These are phyloP conservation scores for Penicillium sp. DNA, from an alignment of 2,329 filamentous ascomycete genomes.

Conservation along the genomic window DNA sequence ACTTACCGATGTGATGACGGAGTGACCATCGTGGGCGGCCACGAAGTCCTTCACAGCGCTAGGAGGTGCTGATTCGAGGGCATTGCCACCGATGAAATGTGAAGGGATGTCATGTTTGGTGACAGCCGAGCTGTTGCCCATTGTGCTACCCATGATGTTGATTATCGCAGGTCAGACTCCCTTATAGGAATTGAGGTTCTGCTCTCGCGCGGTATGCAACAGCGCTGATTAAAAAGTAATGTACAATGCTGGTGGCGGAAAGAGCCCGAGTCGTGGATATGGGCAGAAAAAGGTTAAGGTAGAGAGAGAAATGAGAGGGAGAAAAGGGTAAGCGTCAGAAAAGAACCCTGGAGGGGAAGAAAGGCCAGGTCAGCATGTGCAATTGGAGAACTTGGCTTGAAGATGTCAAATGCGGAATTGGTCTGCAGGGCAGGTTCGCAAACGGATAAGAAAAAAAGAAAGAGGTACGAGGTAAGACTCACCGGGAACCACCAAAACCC, in stretches of 20 bases:
- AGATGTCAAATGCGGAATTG: conserved; percentile 5
- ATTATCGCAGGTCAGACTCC: conserved; percentile 23
- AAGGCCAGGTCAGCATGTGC: conserved; percentile 1
- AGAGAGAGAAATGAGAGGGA: not conserved
- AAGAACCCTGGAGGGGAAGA: not conserved
- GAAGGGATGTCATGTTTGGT: conserved; percentile 73
- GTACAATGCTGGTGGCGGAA: conserved; percentile 16
- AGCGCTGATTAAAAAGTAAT: conserved; percentile 17
- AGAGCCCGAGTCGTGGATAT: conserved; percentile 8
- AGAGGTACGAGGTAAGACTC: conserved; percentile 6
- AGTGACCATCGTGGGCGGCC: conserved; percentile 78
- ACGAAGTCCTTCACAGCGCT: conserved; percentile 96
- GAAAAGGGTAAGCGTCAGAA: not conserved
- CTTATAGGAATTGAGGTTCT: conserved; percentile 17
- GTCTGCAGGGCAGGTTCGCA: conserved; percentile 2
- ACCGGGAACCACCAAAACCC: conserved; percentile 15
- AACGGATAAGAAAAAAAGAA: not conserved
- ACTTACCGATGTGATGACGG: conserved; percentile 87
- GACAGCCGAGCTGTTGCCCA: conserved; percentile 56
- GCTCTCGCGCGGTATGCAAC: conserved; percentile 11
- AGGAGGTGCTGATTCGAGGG: conserved; percentile 67
- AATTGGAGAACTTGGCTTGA: not conserved
- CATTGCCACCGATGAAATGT: conserved; percentile 96
- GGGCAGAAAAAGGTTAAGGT: conserved; percentile 3
- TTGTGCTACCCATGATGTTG: conserved; percentile 35